Evolutionary conservation across 306 rosid genomes (phyloP), one percentile per base, ranked within the genome.

Genomic region (Glycine tomentella): DNA sequence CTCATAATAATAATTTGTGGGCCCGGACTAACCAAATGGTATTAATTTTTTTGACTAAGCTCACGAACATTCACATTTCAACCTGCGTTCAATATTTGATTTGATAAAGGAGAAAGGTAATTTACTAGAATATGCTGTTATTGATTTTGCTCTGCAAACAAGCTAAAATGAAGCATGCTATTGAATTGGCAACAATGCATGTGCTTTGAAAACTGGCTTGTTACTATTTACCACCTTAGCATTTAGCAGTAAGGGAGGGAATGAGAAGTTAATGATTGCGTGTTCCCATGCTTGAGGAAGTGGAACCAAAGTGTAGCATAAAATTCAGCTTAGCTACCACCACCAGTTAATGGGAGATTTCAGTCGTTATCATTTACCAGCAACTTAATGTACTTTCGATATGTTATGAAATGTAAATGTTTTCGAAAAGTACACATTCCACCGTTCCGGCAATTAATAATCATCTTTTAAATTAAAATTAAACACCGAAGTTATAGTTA

Each of bases 121-220:
- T 20, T 20, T 20, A 20, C 20, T 20, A 20, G 20, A 20, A 20
- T 20, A 20, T 20, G 20, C 20, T 20, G 20, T 1, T 25, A 25
- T 13, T 64, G 79, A 80, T 51, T 75, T 80, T 80, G 51, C 84
- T 40, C 34, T 38, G 45, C 67, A 52, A 50, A 20, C 20, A 20
- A 20, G 20, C 20, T 20, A 20, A 20, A 20, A 20, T 20, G 20
- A 20, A 20, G 20, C 20, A 1, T 20, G 20, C 20, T 20, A 20
- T 20, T 20, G 20, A 20, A 20, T 20, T 20, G 20, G 20, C 20
- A 20, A 20, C 20, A 20, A 20, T 20, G 20, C 20, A 20, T 20
- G 20, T 80, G 51, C 84, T 40, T 17, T 38, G 45, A 57, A 52
- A 50, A 63, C 10, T 15, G 58, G 14, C 56, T 15, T 15, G 52